These are phyloP conservation scores for Podochytrium sp. DNA, from an alignment of 192 early-diverging fungal species.

Conservation along the genomic window DNA sequence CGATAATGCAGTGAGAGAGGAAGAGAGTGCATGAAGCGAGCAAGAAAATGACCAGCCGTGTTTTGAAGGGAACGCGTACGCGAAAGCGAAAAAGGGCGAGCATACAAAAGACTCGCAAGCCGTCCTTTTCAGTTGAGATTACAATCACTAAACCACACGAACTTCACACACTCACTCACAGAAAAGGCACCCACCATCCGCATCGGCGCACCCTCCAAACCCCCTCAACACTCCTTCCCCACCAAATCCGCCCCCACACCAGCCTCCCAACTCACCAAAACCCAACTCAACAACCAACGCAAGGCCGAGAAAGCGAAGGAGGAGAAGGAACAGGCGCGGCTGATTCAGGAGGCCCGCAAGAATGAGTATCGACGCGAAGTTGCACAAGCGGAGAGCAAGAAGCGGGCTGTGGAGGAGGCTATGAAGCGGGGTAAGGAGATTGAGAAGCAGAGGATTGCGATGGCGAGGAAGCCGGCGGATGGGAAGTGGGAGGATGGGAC, in stretches of 20 bases:
- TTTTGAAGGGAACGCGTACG: neutral
- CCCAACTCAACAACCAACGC: conserved; percentile 28
- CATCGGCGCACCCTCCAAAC: neutral
- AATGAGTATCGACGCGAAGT: conserved; percentile 13
- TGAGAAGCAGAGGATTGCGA: conserved; percentile 23
- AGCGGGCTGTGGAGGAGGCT: neutral
- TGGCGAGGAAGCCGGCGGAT: neutral
- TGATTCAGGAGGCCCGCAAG: conserved; percentile 4
- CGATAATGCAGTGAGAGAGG: neutral
- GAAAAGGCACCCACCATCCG: conserved; percentile 26
- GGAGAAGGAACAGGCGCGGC: conserved; percentile 15
- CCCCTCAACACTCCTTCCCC: neutral
- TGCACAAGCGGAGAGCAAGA: neutral
- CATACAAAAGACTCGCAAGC: neutral
- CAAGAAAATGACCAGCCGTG: neutral
- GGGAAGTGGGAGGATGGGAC: neutral
- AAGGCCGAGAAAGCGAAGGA: conserved; percentile 22
- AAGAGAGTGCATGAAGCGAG: neutral
- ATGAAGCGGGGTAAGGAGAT: neutral
- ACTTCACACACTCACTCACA: neutral
- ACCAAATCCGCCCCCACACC: neutral
- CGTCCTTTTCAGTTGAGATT: neutral
- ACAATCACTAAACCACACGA: neutral
- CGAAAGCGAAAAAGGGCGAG: neutral
- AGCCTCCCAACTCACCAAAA: conserved; percentile 7